Base-by-base conservation (phyloP, 345 rosid species). In the Populus euphratica region DNA sequence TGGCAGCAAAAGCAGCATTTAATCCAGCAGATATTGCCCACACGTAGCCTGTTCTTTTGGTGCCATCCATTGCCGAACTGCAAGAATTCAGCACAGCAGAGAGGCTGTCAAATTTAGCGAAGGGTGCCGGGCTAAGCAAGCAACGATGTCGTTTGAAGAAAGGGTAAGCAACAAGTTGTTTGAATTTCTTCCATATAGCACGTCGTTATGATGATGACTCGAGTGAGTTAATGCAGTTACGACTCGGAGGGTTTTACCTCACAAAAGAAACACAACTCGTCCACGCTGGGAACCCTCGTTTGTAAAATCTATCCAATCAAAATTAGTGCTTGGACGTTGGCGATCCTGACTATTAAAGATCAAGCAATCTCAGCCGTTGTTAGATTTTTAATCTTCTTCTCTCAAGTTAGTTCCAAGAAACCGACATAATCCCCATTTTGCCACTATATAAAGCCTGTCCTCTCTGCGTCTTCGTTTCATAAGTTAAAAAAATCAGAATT, bases 11-110 rank as follows among this genome's bases (percentile, higher is more conserved):
- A 79, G 97, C 98, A 5, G 98, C 96, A 76, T 85, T 88, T 76
- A 90, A 64, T 14, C 98, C 96, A 39, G 96, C 94, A 20, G 84
- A 75, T 54, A 90, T 72, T 50, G 94, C 96, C 94, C 91, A 94
- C 8, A 77, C 80, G 76, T 92, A 92, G 21, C 98, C 97, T 84
- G 77, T 68, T 81, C 14, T 69, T 27, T 80, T 85, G 31, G 72
- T 68, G 38, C 69, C 76, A 29, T 56, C 86, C 90, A 79, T 79
- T 14, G 72, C 52, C 59, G 5, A 5, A 2, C 2, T 44, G 49
- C 2, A 69, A 69, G 12, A 7, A 10, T 23, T 5, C 36, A 2
- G 8, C 65, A 21, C 31, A 8, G 65, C 25, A 21, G 29, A 8
- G 65, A 25, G 23, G 23, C 29, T 29, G 18, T 20, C 17, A 64